A percentile compares a stretch with the other conserved stretches of the same genome.
Evolutionary conservation across 306 rosid genomes (phyloP).

Genomic region (Alnus glutinosa): DNA sequence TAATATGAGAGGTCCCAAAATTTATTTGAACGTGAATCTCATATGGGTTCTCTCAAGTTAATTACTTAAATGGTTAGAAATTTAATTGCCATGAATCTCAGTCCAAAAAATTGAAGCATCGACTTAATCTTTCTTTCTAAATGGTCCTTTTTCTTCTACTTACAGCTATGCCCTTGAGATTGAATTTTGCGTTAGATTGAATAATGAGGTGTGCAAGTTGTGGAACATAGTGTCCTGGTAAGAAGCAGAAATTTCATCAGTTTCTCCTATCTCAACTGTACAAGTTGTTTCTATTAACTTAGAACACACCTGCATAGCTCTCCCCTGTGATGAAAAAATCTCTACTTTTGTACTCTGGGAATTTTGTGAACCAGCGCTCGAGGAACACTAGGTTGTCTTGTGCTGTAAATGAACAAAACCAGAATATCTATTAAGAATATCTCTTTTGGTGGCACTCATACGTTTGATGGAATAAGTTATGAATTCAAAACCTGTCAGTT

Average conservation of each 20-base stretch:
- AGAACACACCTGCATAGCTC: slow-evolving; percentile 63
- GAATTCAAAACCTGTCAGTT: slow-evolving; percentile 49
- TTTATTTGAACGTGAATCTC: no score
- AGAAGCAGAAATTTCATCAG: slow-evolving; percentile 4
- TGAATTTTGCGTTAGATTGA: slow-evolving; percentile 40
- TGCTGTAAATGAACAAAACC: slow-evolving; percentile 36
- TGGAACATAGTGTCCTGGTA: slow-evolving; percentile 76
- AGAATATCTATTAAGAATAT: neutral
- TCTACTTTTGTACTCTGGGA: slow-evolving; percentile 48
- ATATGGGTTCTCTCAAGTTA: no score
- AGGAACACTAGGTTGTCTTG: slow-evolving; percentile 68
- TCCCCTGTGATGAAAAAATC: slow-evolving; percentile 73
- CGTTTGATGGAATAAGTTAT: neutral
- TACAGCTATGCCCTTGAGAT: slow-evolving; percentile 76
- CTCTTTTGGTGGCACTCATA: no score
- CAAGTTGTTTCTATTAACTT: neutral
- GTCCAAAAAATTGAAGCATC: no score
- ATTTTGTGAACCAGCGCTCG: slow-evolving; percentile 50
- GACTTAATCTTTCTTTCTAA: no score
- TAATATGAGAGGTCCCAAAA: no score
- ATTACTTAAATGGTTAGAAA: no score
- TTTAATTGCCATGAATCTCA: no score
- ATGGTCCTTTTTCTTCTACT: slow-evolving; percentile 12
- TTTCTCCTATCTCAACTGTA: neutral
- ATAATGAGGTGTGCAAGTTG: slow-evolving; percentile 71